Percentiles rank a stretch among this genome's conserved stretches.
These are phyloP conservation scores for Yamadazyma mexicana DNA, from an alignment of 1,139 yeast species.

Conservation along the genomic window DNA sequence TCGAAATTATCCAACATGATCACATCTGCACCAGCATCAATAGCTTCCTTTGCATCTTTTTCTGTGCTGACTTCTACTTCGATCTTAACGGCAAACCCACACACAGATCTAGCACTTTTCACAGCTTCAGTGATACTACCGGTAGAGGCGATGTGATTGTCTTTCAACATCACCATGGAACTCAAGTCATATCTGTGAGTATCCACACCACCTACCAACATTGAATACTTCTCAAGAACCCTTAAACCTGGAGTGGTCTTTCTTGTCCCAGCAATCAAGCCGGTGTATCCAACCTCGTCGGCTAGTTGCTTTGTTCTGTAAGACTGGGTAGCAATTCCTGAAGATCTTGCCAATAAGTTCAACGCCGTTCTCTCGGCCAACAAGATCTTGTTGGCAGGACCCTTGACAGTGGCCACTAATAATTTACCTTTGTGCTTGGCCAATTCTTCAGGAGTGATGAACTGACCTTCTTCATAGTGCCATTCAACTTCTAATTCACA, in stretches of 20 bases:
- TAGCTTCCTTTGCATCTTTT: constrained; percentile 87
- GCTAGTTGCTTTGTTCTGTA: constrained; percentile 60
- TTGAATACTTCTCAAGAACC: constrained; percentile 83
- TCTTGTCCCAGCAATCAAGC: constrained; percentile 94
- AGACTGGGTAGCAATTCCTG: constrained; percentile 89
- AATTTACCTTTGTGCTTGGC: constrained; percentile 51
- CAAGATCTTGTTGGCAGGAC: constrained; percentile 76
- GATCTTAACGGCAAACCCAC: constrained; percentile 87
- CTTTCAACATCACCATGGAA: constrained; percentile 95
- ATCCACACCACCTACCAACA: constrained; percentile 95
- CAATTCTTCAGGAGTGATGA: constrained; percentile 44
- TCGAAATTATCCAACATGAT: constrained; percentile 91
- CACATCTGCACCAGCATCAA: constrained; percentile 92
- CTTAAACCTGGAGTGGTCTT: constrained; percentile 97
- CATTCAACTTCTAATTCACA: constrained; percentile 72
- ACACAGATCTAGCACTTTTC: constrained; percentile 68
- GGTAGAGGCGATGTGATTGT: constrained; percentile 88
- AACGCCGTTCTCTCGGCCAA: constrained; percentile 86
- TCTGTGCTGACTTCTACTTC: constrained; percentile 90
- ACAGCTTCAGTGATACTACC: constrained; percentile 91
- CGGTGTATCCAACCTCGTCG: constrained; percentile 68
- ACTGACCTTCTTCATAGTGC: constrained; percentile 69
- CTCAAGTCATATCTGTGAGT: constrained; percentile 90
- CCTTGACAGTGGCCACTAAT: constrained; percentile 75
- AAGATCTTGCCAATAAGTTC: constrained; percentile 76